Percentiles rank a stretch among this genome's conserved stretches.
phyloP scores from a whole-genome alignment of 345 rosid genomes.

The Chamaenerion angustifolium region DNA sequence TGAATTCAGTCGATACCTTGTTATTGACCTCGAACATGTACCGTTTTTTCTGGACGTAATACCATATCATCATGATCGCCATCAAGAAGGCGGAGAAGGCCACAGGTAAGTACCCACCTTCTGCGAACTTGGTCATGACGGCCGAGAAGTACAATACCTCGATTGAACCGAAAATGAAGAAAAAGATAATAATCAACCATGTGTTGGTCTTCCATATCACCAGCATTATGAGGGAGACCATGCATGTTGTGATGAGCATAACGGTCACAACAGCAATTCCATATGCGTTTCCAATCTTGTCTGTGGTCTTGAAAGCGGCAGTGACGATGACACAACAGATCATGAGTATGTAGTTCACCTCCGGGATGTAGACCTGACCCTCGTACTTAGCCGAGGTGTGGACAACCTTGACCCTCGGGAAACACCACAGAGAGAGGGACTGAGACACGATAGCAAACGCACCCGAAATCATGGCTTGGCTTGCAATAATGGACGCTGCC shows the following conservation, averaged over 20 bases:
- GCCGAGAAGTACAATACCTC: conserved; percentile 37
- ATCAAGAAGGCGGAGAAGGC: conserved; percentile 26
- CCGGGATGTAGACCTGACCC: conserved; percentile 88
- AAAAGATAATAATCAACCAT: conserved; percentile 24
- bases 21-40: conserved; percentile 42
- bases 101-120: conserved; percentile 53
- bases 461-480: conserved; percentile 82
- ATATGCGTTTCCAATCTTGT: conserved; percentile 63
- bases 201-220: conserved; percentile 53
- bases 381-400: conserved; percentile 61
- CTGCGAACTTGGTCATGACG: conserved; percentile 41
- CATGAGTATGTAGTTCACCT: conserved; percentile 70
- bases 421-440: conserved; percentile 50
- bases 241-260: conserved; percentile 45
- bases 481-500: conserved; percentile 63
- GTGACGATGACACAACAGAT: conserved; percentile 47
- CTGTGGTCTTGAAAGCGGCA: conserved; percentile 32
- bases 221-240: conserved; percentile 55
- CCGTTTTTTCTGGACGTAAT: conserved; percentile 34
- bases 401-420: conserved; percentile 67
- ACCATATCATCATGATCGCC: conserved; percentile 52
- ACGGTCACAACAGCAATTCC: conserved; percentile 63
- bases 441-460: conserved; percentile 54
- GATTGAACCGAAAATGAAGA: conserved; percentile 18
- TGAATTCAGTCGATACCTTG: conserved; percentile 37